Percentiles rank a stretch among this genome's conserved stretches.
Conservation (phyloP, 2,329 filamentous ascomycete species). For the Tolypocladium ophioglossoides region DNA sequence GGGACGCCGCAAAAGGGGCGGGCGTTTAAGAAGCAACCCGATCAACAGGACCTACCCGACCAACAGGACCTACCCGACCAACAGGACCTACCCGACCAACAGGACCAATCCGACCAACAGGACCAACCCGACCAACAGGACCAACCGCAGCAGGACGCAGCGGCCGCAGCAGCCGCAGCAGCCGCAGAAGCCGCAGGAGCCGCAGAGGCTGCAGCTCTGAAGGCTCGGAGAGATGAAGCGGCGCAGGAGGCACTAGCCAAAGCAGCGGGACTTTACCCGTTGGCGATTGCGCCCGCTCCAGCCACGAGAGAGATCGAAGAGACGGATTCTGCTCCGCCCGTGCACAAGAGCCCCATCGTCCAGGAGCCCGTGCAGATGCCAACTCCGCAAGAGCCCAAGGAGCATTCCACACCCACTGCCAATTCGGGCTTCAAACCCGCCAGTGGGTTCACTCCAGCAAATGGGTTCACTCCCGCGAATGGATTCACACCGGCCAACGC, state of each 20-base stretch:
- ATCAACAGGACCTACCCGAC: neutral
- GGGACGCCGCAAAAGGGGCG: neutral
- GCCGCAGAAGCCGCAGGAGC: neutral
- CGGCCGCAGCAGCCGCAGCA: no score
- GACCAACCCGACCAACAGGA: neutral
- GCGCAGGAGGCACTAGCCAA: conserved; percentile 2
- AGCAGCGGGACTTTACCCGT: conserved; percentile 1
- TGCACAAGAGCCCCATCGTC: conserved; percentile 6
- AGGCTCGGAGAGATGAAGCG: neutral
- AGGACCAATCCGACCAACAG: neutral
- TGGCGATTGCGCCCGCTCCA: neutral
- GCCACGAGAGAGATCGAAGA: neutral
- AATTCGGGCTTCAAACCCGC: neutral
- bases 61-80: neutral
- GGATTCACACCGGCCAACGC: conserved; percentile 22
- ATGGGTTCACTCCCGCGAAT: conserved; percentile 2
- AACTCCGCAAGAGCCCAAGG: conserved; percentile 14
- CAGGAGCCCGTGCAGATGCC: conserved; percentile 15
- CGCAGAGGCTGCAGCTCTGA: neutral
- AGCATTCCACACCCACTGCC: neutral
- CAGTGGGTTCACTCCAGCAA: neutral
- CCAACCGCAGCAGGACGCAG: no score
- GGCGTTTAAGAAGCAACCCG: neutral
- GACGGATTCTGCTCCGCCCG: neutral
- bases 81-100: neutral